These are phyloP conservation scores for Nakazawaea wyomingensis DNA, from an alignment of 805 yeast genomes.

Conservation along the genomic window DNA sequence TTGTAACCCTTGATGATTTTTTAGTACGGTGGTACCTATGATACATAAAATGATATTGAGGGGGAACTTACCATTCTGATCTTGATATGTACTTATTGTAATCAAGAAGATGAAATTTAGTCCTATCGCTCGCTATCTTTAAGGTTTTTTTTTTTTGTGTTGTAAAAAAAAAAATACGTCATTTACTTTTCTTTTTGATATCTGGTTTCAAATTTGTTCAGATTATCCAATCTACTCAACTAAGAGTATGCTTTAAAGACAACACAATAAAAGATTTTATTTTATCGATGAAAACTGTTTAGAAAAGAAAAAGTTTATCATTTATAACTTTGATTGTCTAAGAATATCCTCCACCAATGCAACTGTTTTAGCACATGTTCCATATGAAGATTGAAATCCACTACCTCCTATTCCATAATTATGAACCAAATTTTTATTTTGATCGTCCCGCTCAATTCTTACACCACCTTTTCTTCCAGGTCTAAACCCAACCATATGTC, in stretches of 20 bases:
- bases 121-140: too few species aligned
- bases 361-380: conserved; percentile 45
- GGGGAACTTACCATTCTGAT: not conserved
- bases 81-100: not conserved
- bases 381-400: conserved; percentile 72
- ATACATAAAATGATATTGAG: not conserved
- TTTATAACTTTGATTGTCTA: conserved; percentile 19
- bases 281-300: not conserved
- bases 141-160: too few species aligned
- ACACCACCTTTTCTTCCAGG: conserved; percentile 62
- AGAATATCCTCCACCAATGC: conserved; percentile 25
- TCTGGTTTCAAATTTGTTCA: too few species aligned
- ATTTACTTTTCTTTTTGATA: too few species aligned
- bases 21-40: not conserved
- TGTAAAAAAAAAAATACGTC: too few species aligned
- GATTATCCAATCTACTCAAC: too few species aligned
- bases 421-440: conserved; percentile 39
- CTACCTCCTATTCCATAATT: conserved; percentile 73
- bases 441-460: conserved; percentile 39
- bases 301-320: not conserved
- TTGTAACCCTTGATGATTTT: not conserved
- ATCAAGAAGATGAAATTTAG: not conserved
- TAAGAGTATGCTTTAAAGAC: too few species aligned
- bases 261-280: too few species aligned
- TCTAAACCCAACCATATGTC: conserved; percentile 58